Percentiles rank a stretch among this genome's conserved stretches.
phyloP scores from a whole-genome alignment of 1,139 yeast species.

The Geotrichum klebahnii region DNA sequence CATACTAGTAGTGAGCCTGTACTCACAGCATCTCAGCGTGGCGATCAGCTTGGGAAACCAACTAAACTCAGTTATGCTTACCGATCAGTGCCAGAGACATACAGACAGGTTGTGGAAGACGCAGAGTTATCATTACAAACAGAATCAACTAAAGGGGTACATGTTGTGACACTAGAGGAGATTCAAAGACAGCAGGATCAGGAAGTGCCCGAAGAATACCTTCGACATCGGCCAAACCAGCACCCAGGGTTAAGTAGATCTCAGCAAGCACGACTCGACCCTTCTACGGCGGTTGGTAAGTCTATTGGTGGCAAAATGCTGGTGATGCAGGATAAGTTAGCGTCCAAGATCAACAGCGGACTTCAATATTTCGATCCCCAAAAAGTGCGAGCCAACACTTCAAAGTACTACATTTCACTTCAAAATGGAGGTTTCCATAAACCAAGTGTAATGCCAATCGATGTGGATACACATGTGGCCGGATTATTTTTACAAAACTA shows the following conservation, averaged over 20 bases:
- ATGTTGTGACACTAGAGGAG: conserved; percentile 15
- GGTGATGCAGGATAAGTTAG: conserved; percentile 25
- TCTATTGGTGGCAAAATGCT: conserved; percentile 17
- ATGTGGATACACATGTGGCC: conserved; percentile 78
- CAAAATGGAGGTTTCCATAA: conserved; percentile 31
- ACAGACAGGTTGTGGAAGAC: conserved; percentile 18
- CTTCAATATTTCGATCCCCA: conserved; percentile 29
- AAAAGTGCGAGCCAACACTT: conserved; percentile 30
- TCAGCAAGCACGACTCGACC: conserved; percentile 14
- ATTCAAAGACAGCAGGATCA: conserved; percentile 12
- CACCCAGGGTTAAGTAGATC: conserved; percentile 1
- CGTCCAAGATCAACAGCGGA: conserved; percentile 26
- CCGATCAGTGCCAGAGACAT: conserved; percentile 17
- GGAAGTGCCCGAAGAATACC: neutral
- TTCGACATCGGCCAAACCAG: neutral
- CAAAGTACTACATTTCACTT: conserved; percentile 29
- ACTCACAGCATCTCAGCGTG: neutral
- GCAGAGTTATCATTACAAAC: conserved; percentile 6
- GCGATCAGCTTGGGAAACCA: conserved; percentile 12
- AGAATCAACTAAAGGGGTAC: neutral
- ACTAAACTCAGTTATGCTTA: conserved; percentile 20
- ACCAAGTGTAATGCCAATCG: conserved; percentile 46
- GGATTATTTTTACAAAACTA: conserved; percentile 83
- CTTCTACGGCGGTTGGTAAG: conserved; percentile 18
- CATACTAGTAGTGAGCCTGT: neutral